Conservation (phyloP, 306 rosid genomes). For the Vigna angularis region DNA sequence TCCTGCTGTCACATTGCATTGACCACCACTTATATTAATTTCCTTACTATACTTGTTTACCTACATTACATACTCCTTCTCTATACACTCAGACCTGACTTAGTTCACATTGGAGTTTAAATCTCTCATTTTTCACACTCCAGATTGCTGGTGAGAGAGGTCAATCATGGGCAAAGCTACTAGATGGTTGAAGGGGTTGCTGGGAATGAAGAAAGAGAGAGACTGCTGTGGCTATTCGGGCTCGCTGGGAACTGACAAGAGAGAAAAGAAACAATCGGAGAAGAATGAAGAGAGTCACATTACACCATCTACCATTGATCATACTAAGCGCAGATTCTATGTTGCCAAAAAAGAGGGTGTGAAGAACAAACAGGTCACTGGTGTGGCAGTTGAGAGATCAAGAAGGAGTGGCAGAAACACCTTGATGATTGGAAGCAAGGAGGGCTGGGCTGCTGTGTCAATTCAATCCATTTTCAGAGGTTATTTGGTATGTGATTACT, state of each 20-base stretch:
- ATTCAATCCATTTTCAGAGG: constrained; percentile 89
- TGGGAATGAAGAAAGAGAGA: constrained; percentile 88
- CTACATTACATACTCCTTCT: neutral
- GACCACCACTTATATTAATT: constrained; percentile 39
- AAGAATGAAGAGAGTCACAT: constrained; percentile 47
- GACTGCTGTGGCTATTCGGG: constrained; percentile 44
- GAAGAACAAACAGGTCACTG: constrained; percentile 71
- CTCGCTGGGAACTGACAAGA: constrained; percentile 39
- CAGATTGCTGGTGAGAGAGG: constrained; percentile 39
- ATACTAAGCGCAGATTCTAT: constrained; percentile 62
- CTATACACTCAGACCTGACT: neutral
- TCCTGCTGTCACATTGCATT: constrained; percentile 26
- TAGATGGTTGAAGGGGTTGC: constrained; percentile 83
- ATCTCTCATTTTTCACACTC: constrained; percentile 24
- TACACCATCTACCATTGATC: constrained; percentile 36
- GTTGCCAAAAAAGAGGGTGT: constrained; percentile 58
- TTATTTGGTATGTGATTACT: constrained; percentile 62
- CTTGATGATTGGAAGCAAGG: constrained; percentile 53
- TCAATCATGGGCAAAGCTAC: constrained; percentile 65
- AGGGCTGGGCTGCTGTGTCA: constrained; percentile 66
- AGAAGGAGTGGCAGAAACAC: constrained; percentile 61
- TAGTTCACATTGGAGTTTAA: constrained; percentile 41
- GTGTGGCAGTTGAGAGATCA: constrained; percentile 69
- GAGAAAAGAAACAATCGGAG: constrained; percentile 64
- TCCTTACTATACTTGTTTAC: constrained; percentile 29